Conservation (phyloP, 305 asterid genomes). For the Fraxinus greggii region DNA sequence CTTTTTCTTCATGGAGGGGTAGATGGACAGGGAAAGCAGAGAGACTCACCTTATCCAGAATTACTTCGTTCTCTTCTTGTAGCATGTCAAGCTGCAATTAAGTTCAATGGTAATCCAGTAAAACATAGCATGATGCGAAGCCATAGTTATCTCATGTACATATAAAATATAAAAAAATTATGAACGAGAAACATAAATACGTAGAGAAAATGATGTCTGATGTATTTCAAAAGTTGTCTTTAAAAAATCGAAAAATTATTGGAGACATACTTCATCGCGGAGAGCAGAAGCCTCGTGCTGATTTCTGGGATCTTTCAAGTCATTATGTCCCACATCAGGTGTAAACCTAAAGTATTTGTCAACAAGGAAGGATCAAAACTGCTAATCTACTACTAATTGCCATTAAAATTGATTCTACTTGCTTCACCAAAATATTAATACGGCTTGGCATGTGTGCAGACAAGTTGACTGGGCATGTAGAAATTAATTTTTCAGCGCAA, state of each 20-base stretch:
- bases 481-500: background rate
- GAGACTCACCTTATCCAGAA: constrained; percentile 80
- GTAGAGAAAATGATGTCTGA: constrained; percentile 3
- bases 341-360: constrained; percentile 53
- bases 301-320: constrained; percentile 63
- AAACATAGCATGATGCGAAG: constrained; percentile 12
- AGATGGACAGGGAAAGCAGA: constrained; percentile 14
- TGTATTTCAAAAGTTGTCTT: constrained; percentile 23
- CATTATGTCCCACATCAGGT: constrained; percentile 61
- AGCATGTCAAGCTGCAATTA: constrained; percentile 93
- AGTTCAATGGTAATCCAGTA: constrained; percentile 26
- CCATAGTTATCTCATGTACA: constrained; percentile 1
- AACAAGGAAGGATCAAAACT: constrained; percentile 20
- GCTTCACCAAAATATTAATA: background rate
- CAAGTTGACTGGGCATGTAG: background rate
- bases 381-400: background rate
- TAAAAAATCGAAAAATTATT: constrained; percentile 17
- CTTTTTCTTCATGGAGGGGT: background rate
- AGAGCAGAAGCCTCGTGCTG: constrained; percentile 83
- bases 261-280: constrained; percentile 82
- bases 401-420: background rate
- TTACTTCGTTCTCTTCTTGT: constrained; percentile 83
- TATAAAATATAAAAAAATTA: constrained; percentile 14
- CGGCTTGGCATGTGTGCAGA: background rate
- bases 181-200: constrained; percentile 17